phyloP scores from a whole-genome alignment of 352 stramenopile genomes.

The Hyphochytrium catenoides region DNA sequence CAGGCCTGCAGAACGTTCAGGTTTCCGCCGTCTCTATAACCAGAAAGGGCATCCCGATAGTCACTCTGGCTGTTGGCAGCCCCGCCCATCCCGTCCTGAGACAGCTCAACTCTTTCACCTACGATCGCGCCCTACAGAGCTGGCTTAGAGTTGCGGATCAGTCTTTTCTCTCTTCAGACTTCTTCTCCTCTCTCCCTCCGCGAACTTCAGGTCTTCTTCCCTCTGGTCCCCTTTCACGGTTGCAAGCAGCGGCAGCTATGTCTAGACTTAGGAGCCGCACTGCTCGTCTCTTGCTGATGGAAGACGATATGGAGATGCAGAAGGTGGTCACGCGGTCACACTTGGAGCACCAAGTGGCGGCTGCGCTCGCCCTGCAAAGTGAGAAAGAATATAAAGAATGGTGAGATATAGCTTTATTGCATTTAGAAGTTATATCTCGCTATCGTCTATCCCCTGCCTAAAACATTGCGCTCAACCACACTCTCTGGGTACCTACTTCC shows the following conservation, averaged over 20 bases:
- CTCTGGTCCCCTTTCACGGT: too few relatives aligned
- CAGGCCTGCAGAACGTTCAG: too few relatives aligned
- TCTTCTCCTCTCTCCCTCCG: slow-evolving; percentile 34
- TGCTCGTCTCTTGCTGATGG: too few relatives aligned
- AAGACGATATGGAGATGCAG: slow-evolving; percentile 39
- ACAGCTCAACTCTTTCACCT: slow-evolving; percentile 48
- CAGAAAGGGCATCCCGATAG: slow-evolving; percentile 31
- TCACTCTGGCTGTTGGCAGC: slow-evolving; percentile 43
- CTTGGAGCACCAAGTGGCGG: slow-evolving; percentile 47
- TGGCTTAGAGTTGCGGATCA: slow-evolving; percentile 62
- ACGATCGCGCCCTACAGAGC: slow-evolving; percentile 30
- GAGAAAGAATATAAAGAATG: slow-evolving; percentile 49
- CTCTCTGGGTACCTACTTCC: too few relatives aligned
- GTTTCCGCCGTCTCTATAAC: too few relatives aligned
- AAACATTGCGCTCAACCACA: too few relatives aligned
- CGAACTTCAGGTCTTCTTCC: too few relatives aligned
- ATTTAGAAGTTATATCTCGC: background rate
- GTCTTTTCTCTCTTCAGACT: slow-evolving; percentile 58
- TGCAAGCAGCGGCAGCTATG: too few relatives aligned
- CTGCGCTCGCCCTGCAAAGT: slow-evolving; percentile 31
- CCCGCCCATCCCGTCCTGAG: too few relatives aligned
- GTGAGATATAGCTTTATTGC: slow-evolving; percentile 13
- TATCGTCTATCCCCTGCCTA: too few relatives aligned
- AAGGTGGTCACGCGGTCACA: slow-evolving; percentile 50
- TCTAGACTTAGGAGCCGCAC: too few relatives aligned